A percentile compares a stretch with the other conserved stretches of the same genome.
These are phyloP conservation scores for Mortierella antarctica DNA, from an alignment of 192 early-diverging fungal genomes.

Conservation along the genomic window DNA sequence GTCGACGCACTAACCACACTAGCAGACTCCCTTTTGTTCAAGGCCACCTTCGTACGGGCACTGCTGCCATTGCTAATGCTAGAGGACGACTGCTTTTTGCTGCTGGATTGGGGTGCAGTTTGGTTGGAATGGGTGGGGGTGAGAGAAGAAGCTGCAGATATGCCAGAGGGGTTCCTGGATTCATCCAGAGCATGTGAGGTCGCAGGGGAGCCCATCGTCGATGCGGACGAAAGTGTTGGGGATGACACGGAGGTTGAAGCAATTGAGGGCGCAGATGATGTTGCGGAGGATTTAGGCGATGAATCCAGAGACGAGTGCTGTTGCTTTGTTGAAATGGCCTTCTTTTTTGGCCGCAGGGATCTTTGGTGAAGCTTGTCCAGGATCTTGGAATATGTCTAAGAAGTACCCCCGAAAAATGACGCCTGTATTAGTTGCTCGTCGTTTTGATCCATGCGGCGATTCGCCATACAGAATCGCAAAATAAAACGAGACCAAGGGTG, in stretches of 20 bases:
- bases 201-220: constrained; percentile 11
- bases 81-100: neutral
- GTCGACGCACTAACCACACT: constrained; percentile 2
- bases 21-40: constrained; percentile 3
- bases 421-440: too few species aligned
- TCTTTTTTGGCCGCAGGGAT: constrained; percentile 38
- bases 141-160: neutral
- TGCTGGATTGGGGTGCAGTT: too few species aligned
- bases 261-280: constrained; percentile 12
- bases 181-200: constrained; percentile 6
- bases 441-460: neutral
- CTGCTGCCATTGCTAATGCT: neutral
- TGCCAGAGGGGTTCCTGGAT: neutral
- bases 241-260: constrained; percentile 36
- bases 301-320: neutral
- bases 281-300: constrained; percentile 5
- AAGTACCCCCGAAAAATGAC: neutral
- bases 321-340: neutral
- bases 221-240: constrained; percentile 26
- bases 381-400: constrained; percentile 36
- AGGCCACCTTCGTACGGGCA: constrained; percentile 9
- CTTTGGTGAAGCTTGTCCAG: constrained; percentile 43
- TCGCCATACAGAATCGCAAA: neutral
- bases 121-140: too few species aligned
- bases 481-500: neutral